Evolutionary conservation across 108 stramenopile genomes (phyloP).

Genomic region (Cyclotella choctawhatcheeana): DNA sequence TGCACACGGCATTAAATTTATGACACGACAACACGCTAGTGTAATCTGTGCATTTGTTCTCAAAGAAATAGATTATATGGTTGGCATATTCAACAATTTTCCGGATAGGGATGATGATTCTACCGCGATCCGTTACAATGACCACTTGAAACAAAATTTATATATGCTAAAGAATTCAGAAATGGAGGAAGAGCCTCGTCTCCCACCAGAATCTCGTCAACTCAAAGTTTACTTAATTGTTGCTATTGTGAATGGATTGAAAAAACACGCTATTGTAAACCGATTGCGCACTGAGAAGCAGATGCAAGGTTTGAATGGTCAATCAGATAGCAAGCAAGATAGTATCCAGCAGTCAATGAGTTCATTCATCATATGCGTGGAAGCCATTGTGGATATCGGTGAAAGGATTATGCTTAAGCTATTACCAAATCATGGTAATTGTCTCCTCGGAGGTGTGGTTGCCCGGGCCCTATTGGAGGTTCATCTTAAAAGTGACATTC

Average conservation of each 20-base stretch:
- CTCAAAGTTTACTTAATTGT: slow-evolving; percentile 26
- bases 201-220: slow-evolving; percentile 6
- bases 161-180: slow-evolving; percentile 38
- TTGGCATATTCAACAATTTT: background rate
- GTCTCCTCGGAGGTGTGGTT: slow-evolving; percentile 38
- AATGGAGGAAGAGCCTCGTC: background rate
- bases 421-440: slow-evolving; percentile 29
- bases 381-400: slow-evolving; percentile 57
- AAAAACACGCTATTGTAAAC: slow-evolving; percentile 24
- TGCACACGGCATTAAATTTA: slow-evolving; percentile 32
- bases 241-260: slow-evolving; percentile 33
- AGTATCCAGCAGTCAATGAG: slow-evolving; percentile 4
- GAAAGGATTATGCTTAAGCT: slow-evolving; percentile 44
- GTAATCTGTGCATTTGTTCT: slow-evolving; percentile 47
- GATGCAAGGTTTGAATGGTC: background rate
- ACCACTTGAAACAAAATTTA: slow-evolving; percentile 38
- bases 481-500: slow-evolving; percentile 20
- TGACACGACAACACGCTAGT: slow-evolving; percentile 48
- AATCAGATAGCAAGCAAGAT: slow-evolving; percentile 5
- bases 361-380: slow-evolving; percentile 45
- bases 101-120: too few relatives aligned
- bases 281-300: slow-evolving; percentile 23
- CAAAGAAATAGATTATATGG: slow-evolving; percentile 23
- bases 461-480: slow-evolving; percentile 41
- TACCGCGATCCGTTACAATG: slow-evolving; percentile 38